phyloP scores from a whole-genome alignment of 1,284 basidiomycete species.

The Leccinum pallidistipes region DNA sequence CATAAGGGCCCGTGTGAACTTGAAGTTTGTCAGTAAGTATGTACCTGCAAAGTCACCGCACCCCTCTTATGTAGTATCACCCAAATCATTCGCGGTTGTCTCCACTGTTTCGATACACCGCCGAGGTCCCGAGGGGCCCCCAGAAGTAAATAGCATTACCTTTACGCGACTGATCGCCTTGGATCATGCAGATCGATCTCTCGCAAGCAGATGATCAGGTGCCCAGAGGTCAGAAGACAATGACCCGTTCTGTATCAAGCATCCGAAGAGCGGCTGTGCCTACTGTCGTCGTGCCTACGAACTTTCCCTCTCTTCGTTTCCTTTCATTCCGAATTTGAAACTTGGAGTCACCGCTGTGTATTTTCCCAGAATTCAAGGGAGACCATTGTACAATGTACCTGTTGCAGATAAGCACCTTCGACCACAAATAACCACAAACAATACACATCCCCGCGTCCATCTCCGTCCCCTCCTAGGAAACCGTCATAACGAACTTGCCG shows the following conservation, averaged over 20 bases:
- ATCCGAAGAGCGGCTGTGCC: not conserved
- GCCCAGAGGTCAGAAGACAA: not conserved
- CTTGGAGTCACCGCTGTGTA: slow-evolving; percentile 1
- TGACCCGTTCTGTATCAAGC: not conserved
- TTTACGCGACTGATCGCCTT: not conserved
- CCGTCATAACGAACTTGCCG: slow-evolving; percentile 59
- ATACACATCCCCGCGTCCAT: slow-evolving; percentile 1
- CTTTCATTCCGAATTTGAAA: not conserved
- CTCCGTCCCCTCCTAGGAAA: slow-evolving; percentile 30
- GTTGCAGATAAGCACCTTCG: not conserved
- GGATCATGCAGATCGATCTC: slow-evolving; percentile 2
- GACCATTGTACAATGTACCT: not conserved
- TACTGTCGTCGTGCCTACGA: slow-evolving; percentile 18
- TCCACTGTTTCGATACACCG: not conserved
- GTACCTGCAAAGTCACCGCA: not conserved
- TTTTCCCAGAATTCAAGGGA: not conserved
- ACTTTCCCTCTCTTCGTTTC: slow-evolving; percentile 1
- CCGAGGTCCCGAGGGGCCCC: slow-evolving; percentile 33
- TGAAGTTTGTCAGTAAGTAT: not conserved
- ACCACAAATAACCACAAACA: slow-evolving; percentile 13
- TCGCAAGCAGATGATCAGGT: not conserved
- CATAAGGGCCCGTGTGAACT: not conserved
- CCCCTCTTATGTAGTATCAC: not conserved
- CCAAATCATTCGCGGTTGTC: not conserved
- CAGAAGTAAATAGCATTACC: not conserved